These are phyloP conservation scores for Diplogelasinospora grovesii DNA, from an alignment of 495 filamentous ascomycete species.

Conservation along the genomic window DNA sequence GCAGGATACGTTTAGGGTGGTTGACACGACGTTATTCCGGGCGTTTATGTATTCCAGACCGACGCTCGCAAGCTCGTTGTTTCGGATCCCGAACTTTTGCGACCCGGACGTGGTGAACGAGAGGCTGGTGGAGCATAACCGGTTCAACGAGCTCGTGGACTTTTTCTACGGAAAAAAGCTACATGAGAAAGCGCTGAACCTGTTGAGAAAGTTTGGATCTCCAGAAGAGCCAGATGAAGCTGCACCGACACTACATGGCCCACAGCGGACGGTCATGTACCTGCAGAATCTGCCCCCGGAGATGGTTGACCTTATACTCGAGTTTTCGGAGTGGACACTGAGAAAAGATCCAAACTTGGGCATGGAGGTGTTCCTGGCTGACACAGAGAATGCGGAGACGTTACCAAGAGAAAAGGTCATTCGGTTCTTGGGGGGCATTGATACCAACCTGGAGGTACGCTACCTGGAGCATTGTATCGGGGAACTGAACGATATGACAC, in stretches of 20 bases:
- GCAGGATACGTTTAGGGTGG: constrained; percentile 65
- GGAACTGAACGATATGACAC: constrained; percentile 77
- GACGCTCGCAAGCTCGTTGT: constrained; percentile 77
- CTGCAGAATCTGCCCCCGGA: constrained; percentile 81
- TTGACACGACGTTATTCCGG: constrained; percentile 92
- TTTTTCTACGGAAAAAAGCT: constrained; percentile 95
- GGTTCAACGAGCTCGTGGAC: constrained; percentile 91
- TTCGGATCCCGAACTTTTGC: constrained; percentile 95
- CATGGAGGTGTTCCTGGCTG: constrained; percentile 92
- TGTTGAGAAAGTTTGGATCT: constrained; percentile 77
- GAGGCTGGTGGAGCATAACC: constrained; percentile 76
- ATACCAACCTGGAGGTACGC: constrained; percentile 61
- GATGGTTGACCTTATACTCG: constrained; percentile 83
- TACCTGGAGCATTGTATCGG: constrained; percentile 91
- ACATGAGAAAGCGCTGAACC: constrained; percentile 77
- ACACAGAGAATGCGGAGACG: constrained; percentile 91
- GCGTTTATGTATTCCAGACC: constrained; percentile 88
- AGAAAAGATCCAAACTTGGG: constrained; percentile 63
- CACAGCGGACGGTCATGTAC: constrained; percentile 80
- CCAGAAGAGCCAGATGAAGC: constrained; percentile 56
- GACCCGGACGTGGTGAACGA: constrained; percentile 94
- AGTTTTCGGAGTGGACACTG: constrained; percentile 87
- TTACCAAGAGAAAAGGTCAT: constrained; percentile 71
- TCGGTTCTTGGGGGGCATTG: constrained; percentile 61
- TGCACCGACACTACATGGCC: constrained; percentile 67